A percentile compares a stretch with the other conserved stretches of the same genome.
These are phyloP conservation scores for Podaxis carcinomalis DNA, from an alignment of 768 basidiomycete species.

Conservation along the genomic window DNA sequence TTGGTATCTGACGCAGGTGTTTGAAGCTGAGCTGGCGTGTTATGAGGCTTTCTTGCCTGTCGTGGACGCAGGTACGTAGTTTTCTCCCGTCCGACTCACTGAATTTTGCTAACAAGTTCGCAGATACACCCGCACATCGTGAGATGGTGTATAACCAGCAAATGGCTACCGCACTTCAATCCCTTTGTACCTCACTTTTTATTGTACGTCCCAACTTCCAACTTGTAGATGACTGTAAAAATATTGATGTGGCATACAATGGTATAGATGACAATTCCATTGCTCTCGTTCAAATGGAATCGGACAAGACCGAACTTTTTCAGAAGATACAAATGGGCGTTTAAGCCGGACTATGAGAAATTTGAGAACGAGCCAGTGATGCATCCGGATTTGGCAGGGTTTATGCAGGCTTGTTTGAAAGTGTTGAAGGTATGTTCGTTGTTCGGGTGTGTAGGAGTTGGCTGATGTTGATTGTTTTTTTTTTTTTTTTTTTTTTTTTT, in stretches of 20 bases:
- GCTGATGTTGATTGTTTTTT: neutral
- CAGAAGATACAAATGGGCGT: constrained; percentile 79
- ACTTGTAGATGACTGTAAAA: neutral
- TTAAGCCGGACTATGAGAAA: constrained; percentile 52
- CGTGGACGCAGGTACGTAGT: constrained; percentile 33
- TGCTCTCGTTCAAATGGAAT: constrained; percentile 43
- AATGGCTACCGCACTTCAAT: constrained; percentile 55
- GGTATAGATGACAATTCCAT: constrained; percentile 44
- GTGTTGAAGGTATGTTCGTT: neutral
- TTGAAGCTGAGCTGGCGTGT: constrained; percentile 50
- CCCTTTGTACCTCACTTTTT: constrained; percentile 50
- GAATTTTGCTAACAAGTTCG: neutral
- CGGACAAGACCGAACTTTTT: constrained; percentile 54
- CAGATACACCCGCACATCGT: constrained; percentile 34
- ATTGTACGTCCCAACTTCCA: constrained; percentile 34
- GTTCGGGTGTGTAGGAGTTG: neutral
- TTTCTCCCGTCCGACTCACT: neutral
- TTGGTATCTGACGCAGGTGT: constrained; percentile 61
- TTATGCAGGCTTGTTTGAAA: constrained; percentile 25
- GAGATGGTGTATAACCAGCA: constrained; percentile 49
- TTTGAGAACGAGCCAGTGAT: constrained; percentile 40
- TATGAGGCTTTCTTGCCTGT: constrained; percentile 43
- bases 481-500: neutral
- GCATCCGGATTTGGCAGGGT: constrained; percentile 52
- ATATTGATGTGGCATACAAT: constrained; percentile 26